Base-by-base conservation (phyloP, 2,329 filamentous ascomycete genomes). In the Calonectria crousiana region DNA sequence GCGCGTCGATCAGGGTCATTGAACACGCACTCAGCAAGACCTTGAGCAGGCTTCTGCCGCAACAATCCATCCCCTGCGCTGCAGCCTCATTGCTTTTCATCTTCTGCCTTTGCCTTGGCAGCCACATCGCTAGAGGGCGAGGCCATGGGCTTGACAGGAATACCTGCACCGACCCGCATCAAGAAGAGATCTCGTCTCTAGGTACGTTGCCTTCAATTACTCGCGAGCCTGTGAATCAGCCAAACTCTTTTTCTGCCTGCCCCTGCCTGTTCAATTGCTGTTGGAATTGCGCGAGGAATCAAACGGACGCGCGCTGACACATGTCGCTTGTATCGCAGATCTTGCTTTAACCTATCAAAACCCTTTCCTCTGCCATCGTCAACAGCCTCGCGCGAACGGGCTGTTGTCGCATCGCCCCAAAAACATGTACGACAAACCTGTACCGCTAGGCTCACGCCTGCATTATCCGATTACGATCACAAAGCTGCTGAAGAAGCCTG, bases 401-500 rank as follows among this genome's bases (percentile, higher is more conserved):
- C 49, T 41, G 41, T 34, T 51, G 52, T 32, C 41, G 38, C 64
- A 66, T n/a, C 51, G 28, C 49, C 49, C 26, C 62, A 52, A 41
- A 67, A 81, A 28, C 62, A 86, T 86, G 84, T 82, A 82, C 81
- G 84, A 86, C 80, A 86, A 86, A 75, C 73, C 82, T 66, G 84
- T 93, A 72, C 87, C 85, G 70, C 82, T 92, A 72, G 91, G 91
- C 81, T 85, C 88, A 79, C 89, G 91, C 85, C 91, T 98, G 79
- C 94, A 94, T 85, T 99, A 98, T 86, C 97, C 97, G 81, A 96
- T 98, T 85, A 98, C 94, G 79, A 93, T 99, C 85, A 95, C 93
- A 80, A 94, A 95, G 84, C 90, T 98, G 75, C 90, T 96, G 78
- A 95, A 95, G 85, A 87, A 89, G 78, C 90, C 91, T 26, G 94